Conservation (phyloP, 2,329 filamentous ascomycete species). For the Cytospora leucostoma region DNA sequence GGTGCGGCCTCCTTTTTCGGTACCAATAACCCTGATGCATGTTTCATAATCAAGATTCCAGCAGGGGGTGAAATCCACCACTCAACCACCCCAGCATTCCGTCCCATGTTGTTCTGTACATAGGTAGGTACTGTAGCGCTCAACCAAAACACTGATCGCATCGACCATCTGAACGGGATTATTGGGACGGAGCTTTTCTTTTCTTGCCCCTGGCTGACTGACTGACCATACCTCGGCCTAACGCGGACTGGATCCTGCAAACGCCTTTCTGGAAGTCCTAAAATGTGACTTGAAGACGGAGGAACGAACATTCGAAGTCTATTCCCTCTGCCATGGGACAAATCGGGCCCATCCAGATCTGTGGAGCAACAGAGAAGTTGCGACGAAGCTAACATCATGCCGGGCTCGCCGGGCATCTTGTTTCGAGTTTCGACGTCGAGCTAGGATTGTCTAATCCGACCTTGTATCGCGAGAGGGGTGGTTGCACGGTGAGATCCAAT, state of each 20-base stretch:
- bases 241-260: too few species aligned
- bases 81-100: constrained; percentile 4
- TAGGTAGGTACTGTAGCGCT: constrained; percentile 11
- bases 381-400: background rate
- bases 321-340: background rate
- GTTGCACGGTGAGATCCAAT: background rate
- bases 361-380: background rate
- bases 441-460: background rate
- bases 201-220: background rate
- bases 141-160: constrained; percentile 4
- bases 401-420: background rate
- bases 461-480: background rate
- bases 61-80: background rate
- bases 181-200: background rate
- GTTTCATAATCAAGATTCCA: constrained; percentile 21
- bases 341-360: too few species aligned
- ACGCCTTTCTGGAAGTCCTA: too few species aligned
- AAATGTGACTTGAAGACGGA: too few species aligned
- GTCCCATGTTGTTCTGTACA: background rate
- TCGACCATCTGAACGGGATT: background rate
- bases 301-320: too few species aligned
- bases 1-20: constrained; percentile 24
- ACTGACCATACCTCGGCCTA: background rate
- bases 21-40: constrained; percentile 18
- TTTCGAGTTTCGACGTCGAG: background rate